A percentile compares a stretch with the other conserved stretches of the same genome.
Conservation (phyloP, 2,329 filamentous ascomycete species). For the Penicillium sp. region DNA sequence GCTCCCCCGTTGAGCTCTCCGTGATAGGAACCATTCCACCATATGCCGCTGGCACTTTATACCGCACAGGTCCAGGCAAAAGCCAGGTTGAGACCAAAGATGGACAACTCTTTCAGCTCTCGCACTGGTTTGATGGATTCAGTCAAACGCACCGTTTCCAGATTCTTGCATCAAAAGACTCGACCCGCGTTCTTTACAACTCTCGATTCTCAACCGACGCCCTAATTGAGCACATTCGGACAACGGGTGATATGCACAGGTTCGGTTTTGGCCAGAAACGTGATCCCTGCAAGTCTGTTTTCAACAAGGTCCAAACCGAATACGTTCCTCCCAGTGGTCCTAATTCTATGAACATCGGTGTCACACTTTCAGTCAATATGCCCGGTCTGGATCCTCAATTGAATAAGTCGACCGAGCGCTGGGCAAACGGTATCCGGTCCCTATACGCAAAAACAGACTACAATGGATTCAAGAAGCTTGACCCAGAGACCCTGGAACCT, state of each 20-base stretch:
- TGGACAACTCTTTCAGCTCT: conserved; percentile 56
- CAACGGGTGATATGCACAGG: conserved; percentile 53
- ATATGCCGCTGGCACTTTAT: conserved; percentile 68
- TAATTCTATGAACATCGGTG: conserved; percentile 60
- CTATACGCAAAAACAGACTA: conserved; percentile 60
- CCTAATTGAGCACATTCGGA: conserved; percentile 57
- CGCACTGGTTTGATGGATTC: conserved; percentile 80
- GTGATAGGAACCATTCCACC: conserved; percentile 64
- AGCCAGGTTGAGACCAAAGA: conserved; percentile 58
- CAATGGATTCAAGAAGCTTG: conserved; percentile 55
- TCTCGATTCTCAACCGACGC: conserved; percentile 65
- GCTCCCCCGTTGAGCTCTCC: conserved; percentile 58
- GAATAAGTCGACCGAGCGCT: conserved; percentile 22
- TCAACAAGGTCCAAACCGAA: conserved; percentile 56
- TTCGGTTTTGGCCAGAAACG: conserved; percentile 66
- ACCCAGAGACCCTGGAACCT: conserved; percentile 69
- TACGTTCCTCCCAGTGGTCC: conserved; percentile 45
- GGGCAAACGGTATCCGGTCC: conserved; percentile 41
- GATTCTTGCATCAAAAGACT: conserved; percentile 48
- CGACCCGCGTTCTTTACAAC: conserved; percentile 59
- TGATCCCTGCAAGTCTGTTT: conserved; percentile 70
- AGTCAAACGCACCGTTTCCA: conserved; percentile 67
- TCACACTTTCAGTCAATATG: conserved; percentile 62
- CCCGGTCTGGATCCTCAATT: conserved; percentile 49
- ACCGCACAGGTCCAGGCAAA: conserved; percentile 68